Percentiles rank a stretch among this genome's conserved stretches.
These are phyloP conservation scores for Acidiella bohemica DNA, from an alignment of 495 filamentous ascomycete genomes.

Conservation along the genomic window DNA sequence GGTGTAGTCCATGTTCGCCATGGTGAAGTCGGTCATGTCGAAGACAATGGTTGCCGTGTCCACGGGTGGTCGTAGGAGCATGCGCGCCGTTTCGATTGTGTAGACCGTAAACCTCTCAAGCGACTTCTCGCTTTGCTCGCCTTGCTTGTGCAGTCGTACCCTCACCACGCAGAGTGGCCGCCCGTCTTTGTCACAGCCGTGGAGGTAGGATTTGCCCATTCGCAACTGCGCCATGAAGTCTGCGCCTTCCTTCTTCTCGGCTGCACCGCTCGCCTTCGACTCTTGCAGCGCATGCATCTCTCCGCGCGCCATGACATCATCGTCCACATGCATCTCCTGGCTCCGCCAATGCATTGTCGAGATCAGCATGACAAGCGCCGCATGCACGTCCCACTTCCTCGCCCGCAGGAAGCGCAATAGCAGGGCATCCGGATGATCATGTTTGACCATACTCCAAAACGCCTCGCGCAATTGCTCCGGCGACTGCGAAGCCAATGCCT, in stretches of 20 bases:
- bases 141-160: slow-evolving; percentile 63
- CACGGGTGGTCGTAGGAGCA: slow-evolving; percentile 63
- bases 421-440: slow-evolving; percentile 81
- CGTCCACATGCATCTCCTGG: slow-evolving; percentile 69
- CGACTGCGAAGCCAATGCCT: slow-evolving; percentile 57
- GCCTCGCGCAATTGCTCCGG: slow-evolving; percentile 68
- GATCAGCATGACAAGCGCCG: slow-evolving; percentile 85
- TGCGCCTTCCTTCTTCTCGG: slow-evolving; percentile 50
- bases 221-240: slow-evolving; percentile 78
- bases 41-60: slow-evolving; percentile 93
- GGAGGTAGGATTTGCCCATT: slow-evolving; percentile 90
- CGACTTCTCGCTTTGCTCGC: slow-evolving; percentile 66
- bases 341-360: slow-evolving; percentile 87
- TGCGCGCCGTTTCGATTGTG: slow-evolving; percentile 79
- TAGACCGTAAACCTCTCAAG: slow-evolving; percentile 87
- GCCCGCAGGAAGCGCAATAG: slow-evolving; percentile 82
- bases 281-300: slow-evolving; percentile 53
- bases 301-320: slow-evolving; percentile 69
- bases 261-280: slow-evolving; percentile 40
- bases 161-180: slow-evolving; percentile 80
- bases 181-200: slow-evolving; percentile 72
- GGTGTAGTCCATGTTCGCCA: slow-evolving; percentile 96
- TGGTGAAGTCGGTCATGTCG: slow-evolving; percentile 83
- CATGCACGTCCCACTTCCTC: slow-evolving; percentile 91
- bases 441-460: slow-evolving; percentile 94